Conservation (phyloP, 2,329 filamentous ascomycete species). For the Ascochyta rabiei region DNA sequence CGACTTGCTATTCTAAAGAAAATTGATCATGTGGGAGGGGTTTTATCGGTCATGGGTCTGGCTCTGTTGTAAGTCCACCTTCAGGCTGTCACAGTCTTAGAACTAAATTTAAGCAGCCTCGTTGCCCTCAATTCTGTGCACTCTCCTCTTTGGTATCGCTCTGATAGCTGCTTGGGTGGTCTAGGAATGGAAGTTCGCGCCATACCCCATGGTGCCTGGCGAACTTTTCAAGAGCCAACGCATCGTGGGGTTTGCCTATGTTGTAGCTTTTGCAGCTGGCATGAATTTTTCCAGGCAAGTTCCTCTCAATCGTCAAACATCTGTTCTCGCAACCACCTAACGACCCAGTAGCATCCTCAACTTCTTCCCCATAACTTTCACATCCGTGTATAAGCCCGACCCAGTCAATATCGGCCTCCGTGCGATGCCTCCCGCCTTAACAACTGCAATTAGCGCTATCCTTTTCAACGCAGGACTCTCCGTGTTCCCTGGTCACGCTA, state of each 20-base stretch:
- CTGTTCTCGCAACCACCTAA: not conserved
- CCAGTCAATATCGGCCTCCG: constrained; percentile 42
- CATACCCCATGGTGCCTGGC: constrained; percentile 49
- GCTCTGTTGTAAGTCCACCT: constrained; percentile 36
- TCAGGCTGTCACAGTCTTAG: not conserved
- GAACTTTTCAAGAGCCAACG: constrained; percentile 44
- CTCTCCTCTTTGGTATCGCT: constrained; percentile 44
- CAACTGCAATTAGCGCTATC: constrained; percentile 38
- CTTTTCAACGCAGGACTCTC: constrained; percentile 39
- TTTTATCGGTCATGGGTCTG: constrained; percentile 41
- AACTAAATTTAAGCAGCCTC: constrained; percentile 31
- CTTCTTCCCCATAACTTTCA: constrained; percentile 41
- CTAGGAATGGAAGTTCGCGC: constrained; percentile 48
- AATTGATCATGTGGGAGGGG: constrained; percentile 40
- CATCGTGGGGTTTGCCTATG: constrained; percentile 40
- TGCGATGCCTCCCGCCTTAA: constrained; percentile 33
- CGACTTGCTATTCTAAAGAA: constrained; percentile 36
- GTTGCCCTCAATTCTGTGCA: constrained; percentile 48
- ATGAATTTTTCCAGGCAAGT: constrained; percentile 39
- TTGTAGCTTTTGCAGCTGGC: constrained; percentile 45
- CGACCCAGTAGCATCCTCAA: constrained; percentile 27
- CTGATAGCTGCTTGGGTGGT: constrained; percentile 44
- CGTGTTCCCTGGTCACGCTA: constrained; percentile 28
- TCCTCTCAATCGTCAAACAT: no score
- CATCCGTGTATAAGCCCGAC: constrained; percentile 36